Evolutionary conservation across 1,284 basidiomycete genomes (phyloP), one percentile per base, ranked within the genome.

Genomic region (Apiotrichum akiyoshidainum): DNA sequence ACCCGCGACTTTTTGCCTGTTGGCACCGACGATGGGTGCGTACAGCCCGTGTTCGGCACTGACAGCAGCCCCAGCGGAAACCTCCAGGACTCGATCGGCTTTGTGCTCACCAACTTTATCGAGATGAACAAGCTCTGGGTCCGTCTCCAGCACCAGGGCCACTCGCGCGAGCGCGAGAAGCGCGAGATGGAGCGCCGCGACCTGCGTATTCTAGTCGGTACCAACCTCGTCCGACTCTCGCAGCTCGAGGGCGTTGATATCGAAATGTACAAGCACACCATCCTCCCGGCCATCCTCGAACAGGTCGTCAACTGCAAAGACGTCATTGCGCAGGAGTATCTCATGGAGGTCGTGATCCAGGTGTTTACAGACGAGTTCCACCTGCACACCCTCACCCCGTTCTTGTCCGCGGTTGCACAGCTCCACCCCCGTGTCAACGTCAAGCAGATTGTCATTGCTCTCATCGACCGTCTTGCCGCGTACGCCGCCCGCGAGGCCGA

Each of bases 81-180:
- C 72, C 82, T 97, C 2, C 87, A 92, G 78, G 93, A 97, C 77
- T 95, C 92, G 1, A 93, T 91, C 65, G 86, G 85, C 3, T 97
- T 96, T 73, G 92, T 96, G 31, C 83, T 97, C 59, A 95, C 92
- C 63, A 96, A 97, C 79, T 96, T 96, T 71, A 92, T 97, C 74
- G 93, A 97, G 75, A 97, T 96, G 93, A 97, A 96, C 84, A 97
- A 96, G 77, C 86, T 97, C 33, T 97, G 93, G 93, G 94, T 97
- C 1, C 87, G 93, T 46, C 82, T 97, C 22, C 94, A 97, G 76
- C 93, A 97, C 70, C 90, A 94, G 73, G 94, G 93, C 0, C 92
- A 95, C 73, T 94, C 92, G 8, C 85, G 92, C 47, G 93, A 97
- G 75, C 86, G 92, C 54, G 93, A 97, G 75, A 94, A 94, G 77